Evolutionary conservation across 495 filamentous ascomycete species (phyloP), one percentile per base, ranked within the genome.

Genomic region (Podospora sp.): DNA sequence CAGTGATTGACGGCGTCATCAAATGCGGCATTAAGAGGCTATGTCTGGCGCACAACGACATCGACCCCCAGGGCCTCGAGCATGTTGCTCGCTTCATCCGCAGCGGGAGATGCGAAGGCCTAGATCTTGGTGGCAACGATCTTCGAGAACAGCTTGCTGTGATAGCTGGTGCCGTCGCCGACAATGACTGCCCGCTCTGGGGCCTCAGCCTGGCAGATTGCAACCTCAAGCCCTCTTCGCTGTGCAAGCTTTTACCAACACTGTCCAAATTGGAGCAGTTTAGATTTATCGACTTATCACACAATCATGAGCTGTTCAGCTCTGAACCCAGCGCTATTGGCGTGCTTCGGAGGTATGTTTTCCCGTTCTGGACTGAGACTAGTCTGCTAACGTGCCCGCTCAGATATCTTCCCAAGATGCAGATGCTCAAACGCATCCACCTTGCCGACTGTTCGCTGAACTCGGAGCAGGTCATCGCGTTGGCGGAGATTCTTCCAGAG

Each of bases 51-150:
- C 90, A 90, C 66, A 97, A 97, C 63, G 78, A 85, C 36, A 82
- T 99, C 22, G 89, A 88, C 21, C 81, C 84, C 11, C 88, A 90
- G 63, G 91, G 92, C 3, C 77, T 96, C 60, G 84, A 88, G 62
- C 90, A 95, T 75, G 84, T 97, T 49, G 83, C 90, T 33, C 84
- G 85, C 60, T 97, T 92, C 77, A 74, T 97, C 46, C 83, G 85
- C 58, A 84, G 83, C 51, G 90, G 89, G 0, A 82, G 87, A 51
- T 99, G 94, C 68, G 91, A 96, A 75, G 95, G 92, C 0, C 80
- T 99, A 6, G 95, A 98, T 76, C 78, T 99, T n/a, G 94, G 94
- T 40, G 92, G 92, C n/a, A 98, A 97, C 72, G 87, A 93, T 63
- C 71, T 87, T 26, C 79, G 87, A 66, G 87, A 93, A 33, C 83